Evolutionary conservation across 148 eudicot species (phyloP).

Genomic region (Oxyria digyna): DNA sequence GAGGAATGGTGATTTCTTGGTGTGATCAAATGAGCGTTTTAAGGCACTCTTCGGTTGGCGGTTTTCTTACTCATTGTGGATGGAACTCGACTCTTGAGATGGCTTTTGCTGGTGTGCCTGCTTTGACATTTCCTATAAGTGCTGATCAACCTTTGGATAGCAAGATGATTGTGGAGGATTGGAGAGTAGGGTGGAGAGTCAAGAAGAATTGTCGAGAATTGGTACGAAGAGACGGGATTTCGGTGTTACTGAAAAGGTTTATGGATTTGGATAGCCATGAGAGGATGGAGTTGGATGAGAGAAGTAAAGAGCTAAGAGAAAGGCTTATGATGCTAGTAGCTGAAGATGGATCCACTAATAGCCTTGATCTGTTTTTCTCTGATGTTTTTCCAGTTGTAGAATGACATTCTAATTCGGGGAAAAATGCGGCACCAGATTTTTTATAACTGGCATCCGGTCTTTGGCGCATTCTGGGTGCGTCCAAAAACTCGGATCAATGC

Average conservation of each 20-base stretch:
- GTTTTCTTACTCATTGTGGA: constrained; percentile 33
- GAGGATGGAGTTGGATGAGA: constrained; percentile 15
- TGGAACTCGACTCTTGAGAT: constrained; percentile 27
- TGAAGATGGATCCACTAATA: constrained; percentile 1
- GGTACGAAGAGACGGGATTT: constrained; percentile 18
- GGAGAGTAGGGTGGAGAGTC: constrained; percentile 29
- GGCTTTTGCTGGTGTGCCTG: constrained; percentile 19
- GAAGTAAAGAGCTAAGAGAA: constrained; percentile 6
- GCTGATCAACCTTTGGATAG: constrained; percentile 21
- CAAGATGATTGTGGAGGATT: constrained; percentile 28
- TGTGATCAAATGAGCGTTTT: constrained; percentile 38
- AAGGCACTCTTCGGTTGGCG: constrained; percentile 26
- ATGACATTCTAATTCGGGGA: too few species aligned
- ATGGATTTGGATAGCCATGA: constrained; percentile 22
- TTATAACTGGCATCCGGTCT: too few species aligned
- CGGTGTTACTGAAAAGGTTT: constrained; percentile 15
- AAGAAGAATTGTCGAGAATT: constrained; percentile 10
- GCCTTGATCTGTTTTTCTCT: neutral
- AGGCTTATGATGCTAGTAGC: neutral
- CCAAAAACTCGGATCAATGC: too few species aligned
- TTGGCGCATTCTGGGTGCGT: too few species aligned
- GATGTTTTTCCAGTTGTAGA: neutral
- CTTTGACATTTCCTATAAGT: constrained; percentile 23
- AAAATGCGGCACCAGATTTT: too few species aligned
- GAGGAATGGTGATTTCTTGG: constrained; percentile 29